These are phyloP conservation scores for Berberis thunbergii DNA, from an alignment of 164 flowering plant species.

Conservation along the genomic window DNA sequence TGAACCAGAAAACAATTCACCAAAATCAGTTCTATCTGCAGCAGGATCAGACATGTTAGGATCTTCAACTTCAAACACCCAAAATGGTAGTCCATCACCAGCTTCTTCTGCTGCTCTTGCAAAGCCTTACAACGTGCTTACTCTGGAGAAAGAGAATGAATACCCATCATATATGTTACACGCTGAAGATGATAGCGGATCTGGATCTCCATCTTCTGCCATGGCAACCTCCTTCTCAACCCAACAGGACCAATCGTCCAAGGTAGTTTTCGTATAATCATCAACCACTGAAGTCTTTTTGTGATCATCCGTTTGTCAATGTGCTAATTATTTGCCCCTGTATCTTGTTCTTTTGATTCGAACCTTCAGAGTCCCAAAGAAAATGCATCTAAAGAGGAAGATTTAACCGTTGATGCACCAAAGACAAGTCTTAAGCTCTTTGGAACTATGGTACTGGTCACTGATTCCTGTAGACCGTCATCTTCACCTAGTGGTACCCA, in stretches of 20 bases:
- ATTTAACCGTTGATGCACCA: constrained; percentile 21
- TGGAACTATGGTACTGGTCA: constrained; percentile 48
- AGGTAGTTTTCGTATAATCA: constrained; percentile 23
- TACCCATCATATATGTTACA: constrained; percentile 13
- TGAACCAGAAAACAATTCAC: constrained; percentile 43
- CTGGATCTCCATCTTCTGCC: constrained; percentile 11
- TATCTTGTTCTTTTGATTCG: no score
- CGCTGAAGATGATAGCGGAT: constrained; percentile 21
- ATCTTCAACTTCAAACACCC: constrained; percentile 27
- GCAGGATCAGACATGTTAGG: constrained; percentile 35
- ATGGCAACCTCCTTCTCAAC: constrained; percentile 1
- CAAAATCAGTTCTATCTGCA: constrained; percentile 57
- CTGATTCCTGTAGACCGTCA: constrained; percentile 29
- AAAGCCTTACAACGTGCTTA: constrained; percentile 12
- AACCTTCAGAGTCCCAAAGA: constrained; percentile 8
- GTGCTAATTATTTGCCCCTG: neutral
- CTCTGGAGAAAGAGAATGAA: constrained; percentile 15
- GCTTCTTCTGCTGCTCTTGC: constrained; percentile 32
- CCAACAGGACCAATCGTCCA: constrained; percentile 13
- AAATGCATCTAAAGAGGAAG: constrained; percentile 12
- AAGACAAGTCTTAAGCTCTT: constrained; percentile 50
- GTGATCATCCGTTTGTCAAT: neutral
- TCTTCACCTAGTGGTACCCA: constrained; percentile 9
- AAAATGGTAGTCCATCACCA: constrained; percentile 34
- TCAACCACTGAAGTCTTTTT: neutral